Conservation (phyloP, 108 stramenopile genomes). For the Skeletonema marinoi region DNA sequence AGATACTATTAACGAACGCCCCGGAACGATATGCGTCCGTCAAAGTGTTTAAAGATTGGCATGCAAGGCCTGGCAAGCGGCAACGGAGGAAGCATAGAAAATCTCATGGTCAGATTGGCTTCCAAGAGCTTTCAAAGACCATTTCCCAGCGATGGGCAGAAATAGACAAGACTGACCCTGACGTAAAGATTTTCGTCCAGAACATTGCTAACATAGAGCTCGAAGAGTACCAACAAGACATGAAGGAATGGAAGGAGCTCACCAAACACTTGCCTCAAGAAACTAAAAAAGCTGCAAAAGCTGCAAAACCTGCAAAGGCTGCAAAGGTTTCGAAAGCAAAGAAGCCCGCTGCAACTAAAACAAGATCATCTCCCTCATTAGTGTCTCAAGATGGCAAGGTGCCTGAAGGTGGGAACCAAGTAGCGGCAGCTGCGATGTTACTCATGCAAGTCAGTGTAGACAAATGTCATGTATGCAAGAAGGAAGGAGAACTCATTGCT, state of each 20-base stretch:
- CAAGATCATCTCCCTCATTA: neutral
- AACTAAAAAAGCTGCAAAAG: neutral
- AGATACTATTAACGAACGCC: neutral
- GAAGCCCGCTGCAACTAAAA: neutral
- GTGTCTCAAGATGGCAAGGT: neutral
- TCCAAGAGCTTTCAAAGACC: constrained; percentile 9
- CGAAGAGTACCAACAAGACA: constrained; percentile 1
- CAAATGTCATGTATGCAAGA: neutral
- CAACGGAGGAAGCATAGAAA: constrained; percentile 9
- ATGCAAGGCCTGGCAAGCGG: neutral
- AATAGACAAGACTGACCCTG: neutral
- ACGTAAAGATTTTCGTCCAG: neutral
- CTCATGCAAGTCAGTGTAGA: neutral
- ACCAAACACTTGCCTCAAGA: neutral
- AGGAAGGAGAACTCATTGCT: neutral
- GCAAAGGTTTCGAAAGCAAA: neutral
- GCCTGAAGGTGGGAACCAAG: neutral
- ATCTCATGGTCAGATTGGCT: constrained; percentile 29
- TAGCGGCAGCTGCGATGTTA: neutral
- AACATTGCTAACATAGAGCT: constrained; percentile 13
- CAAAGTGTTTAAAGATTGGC: neutral
- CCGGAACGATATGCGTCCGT: neutral
- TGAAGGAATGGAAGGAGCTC: constrained; percentile 1
- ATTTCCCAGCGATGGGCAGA: constrained; percentile 13
- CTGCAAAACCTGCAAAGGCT: neutral